Evolutionary conservation across 306 rosid genomes (phyloP).

Genomic region (Medicago arabica): DNA sequence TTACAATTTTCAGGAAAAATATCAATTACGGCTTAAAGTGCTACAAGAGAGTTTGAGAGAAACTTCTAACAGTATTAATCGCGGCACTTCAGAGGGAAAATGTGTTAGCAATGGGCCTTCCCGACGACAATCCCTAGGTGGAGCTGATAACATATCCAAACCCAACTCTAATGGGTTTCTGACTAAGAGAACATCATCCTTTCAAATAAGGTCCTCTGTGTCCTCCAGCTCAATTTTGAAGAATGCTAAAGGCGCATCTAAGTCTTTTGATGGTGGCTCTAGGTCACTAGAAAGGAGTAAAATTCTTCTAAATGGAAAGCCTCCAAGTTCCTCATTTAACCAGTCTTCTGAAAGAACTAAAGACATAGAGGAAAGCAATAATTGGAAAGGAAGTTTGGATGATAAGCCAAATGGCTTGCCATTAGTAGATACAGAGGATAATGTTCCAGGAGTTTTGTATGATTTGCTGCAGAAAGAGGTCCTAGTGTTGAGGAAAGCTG

Average conservation of each 20-base stretch:
- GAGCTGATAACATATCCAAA: slow-evolving; percentile 84
- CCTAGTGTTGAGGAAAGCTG: slow-evolving; percentile 82
- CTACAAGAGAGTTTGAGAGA: slow-evolving; percentile 96
- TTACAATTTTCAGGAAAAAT: slow-evolving; percentile 74
- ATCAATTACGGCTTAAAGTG: slow-evolving; percentile 89
- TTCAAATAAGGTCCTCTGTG: slow-evolving; percentile 74
- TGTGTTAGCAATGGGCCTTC: slow-evolving; percentile 86
- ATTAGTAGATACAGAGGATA: slow-evolving; percentile 66
- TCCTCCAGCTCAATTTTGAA: slow-evolving; percentile 83
- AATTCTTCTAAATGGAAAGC: slow-evolving; percentile 73
- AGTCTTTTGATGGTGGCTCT: slow-evolving; percentile 98
- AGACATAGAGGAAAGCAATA: slow-evolving; percentile 56
- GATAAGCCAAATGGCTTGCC: slow-evolving; percentile 83
- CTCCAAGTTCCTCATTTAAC: slow-evolving; percentile 72
- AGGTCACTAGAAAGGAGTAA: slow-evolving; percentile 93
- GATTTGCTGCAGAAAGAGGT: slow-evolving; percentile 99
- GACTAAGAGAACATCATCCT: slow-evolving; percentile 78
- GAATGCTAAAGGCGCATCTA: slow-evolving; percentile 97
- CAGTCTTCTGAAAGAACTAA: slow-evolving; percentile 81
- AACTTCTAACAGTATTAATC: slow-evolving; percentile 66
- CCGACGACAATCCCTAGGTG: slow-evolving; percentile 97
- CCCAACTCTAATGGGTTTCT: slow-evolving; percentile 82
- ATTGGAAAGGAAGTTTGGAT: slow-evolving; percentile 79
- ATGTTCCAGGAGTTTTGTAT: slow-evolving; percentile 83
- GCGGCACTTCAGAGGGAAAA: slow-evolving; percentile 82